phyloP scores from a whole-genome alignment of 495 filamentous ascomycete species.

The Penicillium herquei region DNA sequence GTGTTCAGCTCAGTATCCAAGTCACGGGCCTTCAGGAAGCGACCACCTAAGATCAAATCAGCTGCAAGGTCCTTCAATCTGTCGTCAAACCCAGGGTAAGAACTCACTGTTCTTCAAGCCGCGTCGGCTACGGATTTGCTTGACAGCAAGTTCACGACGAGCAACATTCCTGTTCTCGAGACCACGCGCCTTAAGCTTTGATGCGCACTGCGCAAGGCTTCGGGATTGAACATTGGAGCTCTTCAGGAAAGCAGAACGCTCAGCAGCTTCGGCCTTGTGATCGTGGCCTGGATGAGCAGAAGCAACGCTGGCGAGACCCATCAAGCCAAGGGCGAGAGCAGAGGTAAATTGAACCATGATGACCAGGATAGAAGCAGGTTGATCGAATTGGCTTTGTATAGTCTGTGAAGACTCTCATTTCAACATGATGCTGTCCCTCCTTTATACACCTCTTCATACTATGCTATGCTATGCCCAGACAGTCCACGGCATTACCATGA shows the following conservation, averaged over 20 bases:
- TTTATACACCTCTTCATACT: background rate
- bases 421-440: background rate
- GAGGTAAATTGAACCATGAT: conserved; percentile 21
- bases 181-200: conserved; percentile 49
- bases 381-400: no score
- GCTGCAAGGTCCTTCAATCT: background rate
- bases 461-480: background rate
- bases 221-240: conserved; percentile 29
- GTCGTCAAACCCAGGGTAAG: background rate
- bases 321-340: conserved; percentile 14
- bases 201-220: conserved; percentile 47
- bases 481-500: background rate
- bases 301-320: conserved; percentile 16
- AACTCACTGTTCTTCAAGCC: conserved; percentile 16
- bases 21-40: conserved; percentile 41
- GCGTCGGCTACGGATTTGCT: conserved; percentile 31
- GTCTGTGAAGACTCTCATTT: background rate
- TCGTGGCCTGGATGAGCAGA: conserved; percentile 52
- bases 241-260: conserved; percentile 44
- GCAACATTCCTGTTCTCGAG: conserved; percentile 42
- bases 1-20: conserved; percentile 39
- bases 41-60: conserved; percentile 11
- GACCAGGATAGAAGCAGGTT: background rate
- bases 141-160: conserved; percentile 37
- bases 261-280: conserved; percentile 40